Conservation (phyloP, 2,329 filamentous ascomycete genomes). For the Bertia moriformis region DNA sequence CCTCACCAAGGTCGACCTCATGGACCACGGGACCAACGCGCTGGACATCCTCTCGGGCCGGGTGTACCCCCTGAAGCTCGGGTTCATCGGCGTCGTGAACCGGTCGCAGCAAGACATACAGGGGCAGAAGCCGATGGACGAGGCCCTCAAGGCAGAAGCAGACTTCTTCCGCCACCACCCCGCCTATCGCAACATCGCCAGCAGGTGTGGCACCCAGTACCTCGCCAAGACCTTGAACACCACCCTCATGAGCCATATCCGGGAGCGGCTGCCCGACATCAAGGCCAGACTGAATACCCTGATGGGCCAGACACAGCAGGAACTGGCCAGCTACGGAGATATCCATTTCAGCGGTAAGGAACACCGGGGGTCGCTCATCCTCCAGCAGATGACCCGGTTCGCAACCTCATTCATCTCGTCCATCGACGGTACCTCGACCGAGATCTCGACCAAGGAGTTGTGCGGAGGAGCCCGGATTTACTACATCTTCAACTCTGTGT, state of each 20-base stretch:
- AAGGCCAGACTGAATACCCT: constrained; percentile 93
- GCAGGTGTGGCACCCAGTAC: constrained; percentile 82
- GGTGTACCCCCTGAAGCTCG: constrained; percentile 90
- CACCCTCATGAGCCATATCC: constrained; percentile 90
- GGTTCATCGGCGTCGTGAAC: constrained; percentile 96
- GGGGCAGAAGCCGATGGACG: constrained; percentile 79
- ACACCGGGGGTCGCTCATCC: constrained; percentile 81
- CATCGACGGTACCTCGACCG: constrained; percentile 94
- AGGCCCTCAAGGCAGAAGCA: constrained; percentile 74
- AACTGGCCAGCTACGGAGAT: constrained; percentile 92
- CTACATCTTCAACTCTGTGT: constrained; percentile 98
- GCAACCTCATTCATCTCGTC: constrained; percentile 96
- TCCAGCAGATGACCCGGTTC: constrained; percentile 96
- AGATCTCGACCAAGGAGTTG: constrained; percentile 96
- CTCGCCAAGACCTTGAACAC: constrained; percentile 88
- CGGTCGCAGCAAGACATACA: constrained; percentile 96
- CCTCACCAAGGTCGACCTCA: constrained; percentile 89
- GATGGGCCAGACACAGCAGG: constrained; percentile 99
- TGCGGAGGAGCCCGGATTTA: constrained; percentile 91
- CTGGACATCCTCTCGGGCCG: constrained; percentile 90
- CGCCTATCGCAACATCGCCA: constrained; percentile 91
- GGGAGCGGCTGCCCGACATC: constrained; percentile 89
- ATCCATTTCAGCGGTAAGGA: constrained; percentile 96
- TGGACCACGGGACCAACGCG: constrained; percentile 97
- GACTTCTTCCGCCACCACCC: constrained; percentile 97